A percentile compares a stretch with the other conserved stretches of the same genome.
These are phyloP conservation scores for Monosporascus sp. DNA, from an alignment of 2,329 filamentous ascomycete genomes.

Conservation along the genomic window DNA sequence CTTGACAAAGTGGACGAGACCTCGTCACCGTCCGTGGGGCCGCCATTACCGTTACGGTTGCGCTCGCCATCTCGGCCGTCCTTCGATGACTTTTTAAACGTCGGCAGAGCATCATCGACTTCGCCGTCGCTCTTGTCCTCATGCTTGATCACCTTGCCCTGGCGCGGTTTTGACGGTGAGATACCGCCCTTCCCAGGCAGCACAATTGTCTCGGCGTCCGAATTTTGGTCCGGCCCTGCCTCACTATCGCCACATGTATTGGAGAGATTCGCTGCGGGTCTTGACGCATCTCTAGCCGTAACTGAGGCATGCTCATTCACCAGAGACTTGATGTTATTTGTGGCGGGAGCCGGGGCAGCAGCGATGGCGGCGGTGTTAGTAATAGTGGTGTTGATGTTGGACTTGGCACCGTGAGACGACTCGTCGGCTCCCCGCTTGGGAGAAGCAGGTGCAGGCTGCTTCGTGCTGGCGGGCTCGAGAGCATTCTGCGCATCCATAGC, in stretches of 20 bases:
- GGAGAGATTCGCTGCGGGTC: conserved; percentile 20
- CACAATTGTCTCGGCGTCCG: conserved; percentile 68
- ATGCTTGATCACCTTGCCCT: conserved; percentile 59
- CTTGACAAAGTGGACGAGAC: conserved; percentile 33
- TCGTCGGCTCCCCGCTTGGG: conserved; percentile 38
- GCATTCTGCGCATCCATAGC: conserved; percentile 66
- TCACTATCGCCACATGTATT: conserved; percentile 35
- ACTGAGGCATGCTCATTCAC: conserved; percentile 18
- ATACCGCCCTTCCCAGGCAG: conserved; percentile 59
- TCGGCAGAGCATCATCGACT: conserved; percentile 29
- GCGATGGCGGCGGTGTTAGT: not conserved
- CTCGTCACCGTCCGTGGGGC: conserved; percentile 29
- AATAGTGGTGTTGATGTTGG: not conserved
- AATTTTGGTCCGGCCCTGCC: conserved; percentile 51
- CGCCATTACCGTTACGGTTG: conserved; percentile 9
- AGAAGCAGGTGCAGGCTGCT: conserved; percentile 50
- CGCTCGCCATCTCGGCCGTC: conserved; percentile 25
- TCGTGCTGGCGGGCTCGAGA: conserved; percentile 56
- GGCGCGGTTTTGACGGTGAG: conserved; percentile 58
- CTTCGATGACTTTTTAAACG: conserved; percentile 29
- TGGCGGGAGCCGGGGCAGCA: conserved; percentile 11
- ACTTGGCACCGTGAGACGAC: conserved; percentile 5
- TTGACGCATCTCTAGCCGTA: conserved; percentile 23
- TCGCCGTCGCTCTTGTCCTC: conserved; percentile 58
- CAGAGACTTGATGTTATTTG: conserved; percentile 15